phyloP scores from a whole-genome alignment of 805 yeast species.

The Priceomyces medius region DNA sequence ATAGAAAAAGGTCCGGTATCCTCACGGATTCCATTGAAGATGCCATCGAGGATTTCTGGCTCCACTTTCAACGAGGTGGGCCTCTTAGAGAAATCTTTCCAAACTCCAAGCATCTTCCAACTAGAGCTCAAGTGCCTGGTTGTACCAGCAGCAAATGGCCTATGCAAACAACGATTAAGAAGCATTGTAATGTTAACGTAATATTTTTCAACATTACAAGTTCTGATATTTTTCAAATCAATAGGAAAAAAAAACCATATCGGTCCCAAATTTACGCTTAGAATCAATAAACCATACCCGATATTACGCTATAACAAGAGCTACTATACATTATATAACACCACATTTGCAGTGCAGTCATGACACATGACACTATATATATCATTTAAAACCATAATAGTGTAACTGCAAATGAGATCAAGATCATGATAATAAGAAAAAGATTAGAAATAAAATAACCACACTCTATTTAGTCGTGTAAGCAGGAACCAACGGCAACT shows the following conservation, averaged over 20 bases:
- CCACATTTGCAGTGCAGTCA: not conserved
- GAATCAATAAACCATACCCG: not conserved
- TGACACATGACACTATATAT: too few relatives aligned
- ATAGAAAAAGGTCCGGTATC: constrained; percentile 54
- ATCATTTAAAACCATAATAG: too few relatives aligned
- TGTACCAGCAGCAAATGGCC: not conserved
- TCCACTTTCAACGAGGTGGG: constrained; percentile 26
- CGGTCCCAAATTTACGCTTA: not conserved
- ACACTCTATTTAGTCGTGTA: constrained; percentile 16
- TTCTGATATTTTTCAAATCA: too few relatives aligned
- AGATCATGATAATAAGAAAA: not conserved
- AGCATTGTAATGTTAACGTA: not conserved
- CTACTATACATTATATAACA: not conserved
- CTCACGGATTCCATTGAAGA: constrained; percentile 24
- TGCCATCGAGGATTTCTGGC: constrained; percentile 17
- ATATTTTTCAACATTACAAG: too few relatives aligned
- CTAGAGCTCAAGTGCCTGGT: constrained; percentile 5
- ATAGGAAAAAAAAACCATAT: not conserved
- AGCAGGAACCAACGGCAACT: constrained; percentile 30
- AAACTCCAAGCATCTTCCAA: constrained; percentile 16
- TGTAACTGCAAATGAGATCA: too few relatives aligned
- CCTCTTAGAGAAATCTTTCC: constrained; percentile 35
- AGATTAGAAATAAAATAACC: not conserved
- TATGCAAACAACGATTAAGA: not conserved
- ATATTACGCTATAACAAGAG: not conserved